A percentile compares a stretch with the other conserved stretches of the same genome.
These are phyloP conservation scores for Populus nigra DNA, from an alignment of 345 rosid genomes.

Conservation along the genomic window DNA sequence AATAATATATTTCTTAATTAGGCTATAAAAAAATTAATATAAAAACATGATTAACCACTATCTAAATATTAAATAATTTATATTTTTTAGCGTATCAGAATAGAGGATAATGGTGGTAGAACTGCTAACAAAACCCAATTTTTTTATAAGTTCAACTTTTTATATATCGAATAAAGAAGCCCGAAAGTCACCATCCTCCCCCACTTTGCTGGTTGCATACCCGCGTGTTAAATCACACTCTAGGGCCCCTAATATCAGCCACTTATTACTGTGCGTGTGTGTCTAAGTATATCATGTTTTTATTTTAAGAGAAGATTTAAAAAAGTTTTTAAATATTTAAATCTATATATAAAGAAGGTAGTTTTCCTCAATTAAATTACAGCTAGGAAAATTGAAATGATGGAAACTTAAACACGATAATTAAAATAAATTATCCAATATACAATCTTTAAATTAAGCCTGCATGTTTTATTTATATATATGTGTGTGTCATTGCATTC, in stretches of 20 bases:
- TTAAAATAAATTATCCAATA: neutral
- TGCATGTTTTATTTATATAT: neutral
- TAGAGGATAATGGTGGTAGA: constrained; percentile 21
- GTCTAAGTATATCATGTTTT: too few species aligned
- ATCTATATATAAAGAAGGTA: too few species aligned
- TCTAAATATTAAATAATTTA: too few species aligned
- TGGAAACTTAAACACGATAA: too few species aligned
- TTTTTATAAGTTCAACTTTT: constrained; percentile 10
- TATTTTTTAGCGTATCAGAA: too few species aligned
- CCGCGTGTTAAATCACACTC: neutral
- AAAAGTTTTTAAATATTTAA: too few species aligned
- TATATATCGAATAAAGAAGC: constrained; percentile 6
- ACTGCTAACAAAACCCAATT: constrained; percentile 29
- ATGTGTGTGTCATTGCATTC: neutral
- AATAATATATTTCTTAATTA: too few species aligned
- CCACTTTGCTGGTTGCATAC: neutral
- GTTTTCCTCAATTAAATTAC: too few species aligned
- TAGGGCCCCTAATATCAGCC: neutral
- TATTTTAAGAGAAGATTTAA: too few species aligned
- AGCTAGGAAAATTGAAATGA: too few species aligned
- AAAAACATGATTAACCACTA: too few species aligned
- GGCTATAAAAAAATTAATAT: too few species aligned
- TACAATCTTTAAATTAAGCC: neutral
- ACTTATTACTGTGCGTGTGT: neutral
- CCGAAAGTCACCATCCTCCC: constrained; percentile 15